Conservation (phyloP, 1,284 basidiomycete genomes). For the Cutaneotrichosporon mucoides region DNA sequence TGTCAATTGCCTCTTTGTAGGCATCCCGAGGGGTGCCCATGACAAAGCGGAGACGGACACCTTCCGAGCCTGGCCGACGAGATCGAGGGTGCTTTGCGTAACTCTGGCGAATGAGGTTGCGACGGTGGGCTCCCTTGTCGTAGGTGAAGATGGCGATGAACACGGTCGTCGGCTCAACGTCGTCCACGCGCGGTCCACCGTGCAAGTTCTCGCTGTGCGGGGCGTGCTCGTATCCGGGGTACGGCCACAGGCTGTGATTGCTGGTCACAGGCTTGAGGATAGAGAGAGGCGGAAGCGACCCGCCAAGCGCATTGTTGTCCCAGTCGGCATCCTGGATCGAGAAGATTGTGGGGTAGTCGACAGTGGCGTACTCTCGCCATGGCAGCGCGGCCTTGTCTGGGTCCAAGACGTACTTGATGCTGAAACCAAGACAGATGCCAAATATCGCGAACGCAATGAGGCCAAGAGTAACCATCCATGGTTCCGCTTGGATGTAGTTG, state of each 20-base stretch:
- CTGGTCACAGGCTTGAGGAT: slow-evolving; percentile 31
- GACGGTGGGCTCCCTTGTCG: slow-evolving; percentile 77
- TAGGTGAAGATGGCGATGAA: slow-evolving; percentile 89
- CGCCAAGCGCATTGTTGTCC: background rate
- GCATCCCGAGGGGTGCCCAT: slow-evolving; percentile 77
- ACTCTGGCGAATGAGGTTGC: slow-evolving; percentile 83
- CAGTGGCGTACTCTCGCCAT: slow-evolving; percentile 88
- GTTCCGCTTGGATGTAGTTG: background rate
- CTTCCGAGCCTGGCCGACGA: slow-evolving; percentile 70
- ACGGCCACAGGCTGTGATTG: slow-evolving; percentile 47
- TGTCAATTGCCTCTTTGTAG: slow-evolving; percentile 71
- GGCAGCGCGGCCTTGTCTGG: slow-evolving; percentile 92
- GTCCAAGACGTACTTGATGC: slow-evolving; percentile 87
- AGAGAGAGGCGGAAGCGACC: slow-evolving; percentile 5
- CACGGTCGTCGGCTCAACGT: slow-evolving; percentile 82
- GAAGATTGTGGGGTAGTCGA: slow-evolving; percentile 49
- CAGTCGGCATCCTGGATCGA: slow-evolving; percentile 28
- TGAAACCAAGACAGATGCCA: slow-evolving; percentile 16
- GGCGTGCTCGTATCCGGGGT: slow-evolving; percentile 16
- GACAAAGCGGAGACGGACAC: slow-evolving; percentile 86
- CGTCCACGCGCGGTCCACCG: slow-evolving; percentile 49
- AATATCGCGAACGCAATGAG: slow-evolving; percentile 1
- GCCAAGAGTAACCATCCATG: background rate
- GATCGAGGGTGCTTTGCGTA: slow-evolving; percentile 81
- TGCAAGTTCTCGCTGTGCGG: slow-evolving; percentile 26